phyloP scores from a whole-genome alignment of 495 filamentous ascomycete genomes.

The Aspergillus cavernicola region DNA sequence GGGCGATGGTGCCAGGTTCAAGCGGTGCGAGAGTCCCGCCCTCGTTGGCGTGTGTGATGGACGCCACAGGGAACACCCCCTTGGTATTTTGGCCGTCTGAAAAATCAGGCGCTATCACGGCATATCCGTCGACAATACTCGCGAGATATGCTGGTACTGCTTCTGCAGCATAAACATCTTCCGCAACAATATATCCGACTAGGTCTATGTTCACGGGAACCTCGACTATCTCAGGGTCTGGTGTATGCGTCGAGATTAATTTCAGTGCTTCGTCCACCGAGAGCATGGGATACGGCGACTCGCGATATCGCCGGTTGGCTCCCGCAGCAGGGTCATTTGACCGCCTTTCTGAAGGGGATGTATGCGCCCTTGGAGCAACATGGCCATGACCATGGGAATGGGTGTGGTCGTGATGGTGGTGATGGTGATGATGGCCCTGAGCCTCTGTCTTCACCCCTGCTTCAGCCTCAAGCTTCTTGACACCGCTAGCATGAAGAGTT shows the following conservation, averaged over 20 bases:
- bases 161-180: slow-evolving; percentile 75
- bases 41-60: slow-evolving; percentile 77
- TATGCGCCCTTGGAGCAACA: slow-evolving; percentile 66
- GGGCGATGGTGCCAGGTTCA: slow-evolving; percentile 69
- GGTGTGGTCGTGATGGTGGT: slow-evolving; percentile 48
- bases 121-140: slow-evolving; percentile 97
- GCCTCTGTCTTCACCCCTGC: slow-evolving; percentile 55
- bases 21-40: slow-evolving; percentile 56
- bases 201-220: slow-evolving; percentile 57
- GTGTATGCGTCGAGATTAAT: slow-evolving; percentile 68
- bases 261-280: slow-evolving; percentile 75
- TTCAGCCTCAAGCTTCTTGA: slow-evolving; percentile 79
- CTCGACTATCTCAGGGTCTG: slow-evolving; percentile 50
- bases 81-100: slow-evolving; percentile 56
- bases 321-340: slow-evolving; percentile 83
- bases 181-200: slow-evolving; percentile 74
- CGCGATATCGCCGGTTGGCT: slow-evolving; percentile 70
- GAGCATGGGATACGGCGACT: slow-evolving; percentile 90
- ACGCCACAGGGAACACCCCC: slow-evolving; percentile 80
- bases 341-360: slow-evolving; percentile 53
- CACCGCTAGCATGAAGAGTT: slow-evolving; percentile 71
- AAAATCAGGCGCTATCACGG: slow-evolving; percentile 51
- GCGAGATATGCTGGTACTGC: slow-evolving; percentile 89
- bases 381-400: slow-evolving; percentile 65
- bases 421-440: slow-evolving; percentile 38